phyloP scores from a whole-genome alignment of 176 grass and related monocot genomes.

The barley (Hordeum vulgare) region MorexV3_pseudomolecules_assembly NC_058521.1:540069944-540070443 shows the following conservation, averaged over 20 bases:
- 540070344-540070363: neutral
- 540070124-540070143: neutral
- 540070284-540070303: neutral
- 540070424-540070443: too few relatives aligned
- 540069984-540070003: neutral
- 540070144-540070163: neutral
- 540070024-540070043: neutral
- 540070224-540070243: neutral
- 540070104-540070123: neutral
- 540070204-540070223: neutral
- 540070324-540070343: neutral
- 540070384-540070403: too few relatives aligned
- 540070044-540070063: neutral
- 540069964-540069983: neutral
- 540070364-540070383: neutral
- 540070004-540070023: neutral
- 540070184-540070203: constrained; percentile 7
- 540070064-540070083: neutral
- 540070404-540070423: too few relatives aligned
- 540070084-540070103: neutral
- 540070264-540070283: neutral
- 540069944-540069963: neutral
- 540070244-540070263: constrained; percentile 10
- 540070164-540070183: constrained; percentile 16
- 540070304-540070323: constrained; percentile 17